Percentiles rank a stretch among this genome's conserved stretches.
Conservation (phyloP, 306 rosid species). For the Inga oerstediana region DNA sequence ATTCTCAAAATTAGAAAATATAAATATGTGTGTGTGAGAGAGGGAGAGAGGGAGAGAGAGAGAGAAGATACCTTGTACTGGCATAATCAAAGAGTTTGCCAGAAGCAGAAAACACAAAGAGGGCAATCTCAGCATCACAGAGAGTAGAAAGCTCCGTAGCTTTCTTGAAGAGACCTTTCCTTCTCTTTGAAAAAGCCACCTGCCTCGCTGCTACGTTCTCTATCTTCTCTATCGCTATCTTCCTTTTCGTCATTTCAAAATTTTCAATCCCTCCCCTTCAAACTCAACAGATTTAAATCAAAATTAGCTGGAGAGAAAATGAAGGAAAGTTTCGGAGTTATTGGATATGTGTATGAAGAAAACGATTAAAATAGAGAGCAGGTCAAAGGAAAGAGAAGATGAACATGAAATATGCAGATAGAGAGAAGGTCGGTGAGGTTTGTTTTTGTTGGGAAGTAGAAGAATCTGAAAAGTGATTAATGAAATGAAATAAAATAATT, state of each 20-base stretch:
- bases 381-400: not conserved
- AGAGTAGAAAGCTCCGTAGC: not conserved
- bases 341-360: too few relatives aligned
- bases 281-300: not conserved
- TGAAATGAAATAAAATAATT: not conserved
- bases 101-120: conserved; percentile 33
- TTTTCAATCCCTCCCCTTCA: not conserved
- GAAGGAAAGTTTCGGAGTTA: too few relatives aligned
- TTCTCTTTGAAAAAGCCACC: conserved; percentile 6
- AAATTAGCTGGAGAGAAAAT: too few relatives aligned
- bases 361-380: not conserved
- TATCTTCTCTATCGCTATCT: conserved; percentile 28
- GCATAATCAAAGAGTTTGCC: conserved; percentile 43
- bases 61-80: conserved; percentile 33
- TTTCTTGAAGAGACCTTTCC: not conserved
- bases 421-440: too few relatives aligned
- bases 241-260: not conserved
- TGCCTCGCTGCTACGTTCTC: conserved; percentile 40
- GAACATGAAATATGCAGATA: too few relatives aligned
- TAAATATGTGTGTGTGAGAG: too few relatives aligned
- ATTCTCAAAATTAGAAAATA: not conserved
- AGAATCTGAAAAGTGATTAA: too few relatives aligned
- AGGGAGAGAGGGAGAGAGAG: not conserved
- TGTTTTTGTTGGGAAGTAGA: not conserved
- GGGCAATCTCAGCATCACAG: not conserved